Conservation (phyloP, 2,329 filamentous ascomycete species). For the Exophiala viscosa region DNA sequence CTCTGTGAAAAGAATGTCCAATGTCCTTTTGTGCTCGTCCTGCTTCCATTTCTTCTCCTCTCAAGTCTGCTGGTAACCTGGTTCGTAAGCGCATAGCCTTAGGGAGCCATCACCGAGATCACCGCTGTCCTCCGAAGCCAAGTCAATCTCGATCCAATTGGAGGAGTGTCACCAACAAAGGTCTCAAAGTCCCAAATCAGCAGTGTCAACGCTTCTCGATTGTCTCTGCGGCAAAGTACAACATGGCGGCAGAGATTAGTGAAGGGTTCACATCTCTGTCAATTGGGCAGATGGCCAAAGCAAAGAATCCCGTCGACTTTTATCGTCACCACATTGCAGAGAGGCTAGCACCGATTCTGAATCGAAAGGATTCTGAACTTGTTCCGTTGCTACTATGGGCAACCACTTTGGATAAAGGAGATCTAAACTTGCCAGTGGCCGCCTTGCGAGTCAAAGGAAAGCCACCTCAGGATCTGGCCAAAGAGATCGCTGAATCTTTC, state of each 20-base stretch:
- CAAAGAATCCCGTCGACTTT: constrained; percentile 45
- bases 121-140: too few species aligned
- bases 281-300: constrained; percentile 32
- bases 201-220: constrained; percentile 3
- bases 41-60: not conserved
- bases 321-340: constrained; percentile 47
- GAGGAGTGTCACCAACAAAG: too few species aligned
- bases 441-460: constrained; percentile 52
- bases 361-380: constrained; percentile 39
- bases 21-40: not conserved
- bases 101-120: too few species aligned
- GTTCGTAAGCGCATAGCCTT: not conserved
- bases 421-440: constrained; percentile 42
- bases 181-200: not conserved
- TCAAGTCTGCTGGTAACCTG: not conserved
- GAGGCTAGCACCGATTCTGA: constrained; percentile 36
- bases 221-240: constrained; percentile 1
- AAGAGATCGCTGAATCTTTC: constrained; percentile 56
- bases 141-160: too few species aligned
- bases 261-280: constrained; percentile 30
- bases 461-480: constrained; percentile 55
- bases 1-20: constrained; percentile 14
- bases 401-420: constrained; percentile 45
- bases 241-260: constrained; percentile 15
- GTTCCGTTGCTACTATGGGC: constrained; percentile 43